Percentiles rank a stretch among this genome's conserved stretches.
These are phyloP conservation scores for Boletales sp. DNA, from an alignment of 768 basidiomycete species.

Conservation along the genomic window DNA sequence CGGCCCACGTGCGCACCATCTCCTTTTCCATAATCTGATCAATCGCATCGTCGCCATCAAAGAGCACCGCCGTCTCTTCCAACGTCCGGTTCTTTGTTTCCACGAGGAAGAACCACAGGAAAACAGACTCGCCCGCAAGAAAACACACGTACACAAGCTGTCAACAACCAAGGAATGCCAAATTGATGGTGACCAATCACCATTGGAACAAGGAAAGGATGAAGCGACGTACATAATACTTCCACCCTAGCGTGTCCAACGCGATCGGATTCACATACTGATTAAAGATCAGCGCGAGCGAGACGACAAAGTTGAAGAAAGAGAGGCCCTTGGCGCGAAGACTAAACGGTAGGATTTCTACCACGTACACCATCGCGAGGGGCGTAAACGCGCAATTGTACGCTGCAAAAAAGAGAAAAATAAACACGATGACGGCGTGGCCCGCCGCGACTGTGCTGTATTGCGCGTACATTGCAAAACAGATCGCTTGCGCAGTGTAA, in stretches of 20 bases:
- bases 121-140: constrained; percentile 10
- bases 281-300: constrained; percentile 70
- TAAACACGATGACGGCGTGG: constrained; percentile 48
- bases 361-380: constrained; percentile 55
- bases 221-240: constrained; percentile 34
- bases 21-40: constrained; percentile 14
- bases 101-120: constrained; percentile 11
- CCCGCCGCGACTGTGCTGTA: constrained; percentile 41
- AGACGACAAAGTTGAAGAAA: constrained; percentile 64
- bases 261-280: constrained; percentile 81
- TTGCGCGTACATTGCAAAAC: constrained; percentile 54
- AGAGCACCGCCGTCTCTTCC: constrained; percentile 71
- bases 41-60: constrained; percentile 51
- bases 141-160: constrained; percentile 21
- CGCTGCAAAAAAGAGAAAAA: constrained; percentile 50
- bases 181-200: not conserved
- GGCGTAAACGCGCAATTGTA: constrained; percentile 78
- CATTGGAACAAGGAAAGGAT: not conserved
- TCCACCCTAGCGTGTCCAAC: constrained; percentile 48
- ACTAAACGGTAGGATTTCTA: constrained; percentile 79
- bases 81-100: constrained; percentile 43
- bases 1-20: not conserved
- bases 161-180: no score
- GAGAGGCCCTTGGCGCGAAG: constrained; percentile 81
- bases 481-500: constrained; percentile 65